Base-by-base conservation (phyloP, 108 stramenopile species). In the Heterococcus sp. region DNA sequence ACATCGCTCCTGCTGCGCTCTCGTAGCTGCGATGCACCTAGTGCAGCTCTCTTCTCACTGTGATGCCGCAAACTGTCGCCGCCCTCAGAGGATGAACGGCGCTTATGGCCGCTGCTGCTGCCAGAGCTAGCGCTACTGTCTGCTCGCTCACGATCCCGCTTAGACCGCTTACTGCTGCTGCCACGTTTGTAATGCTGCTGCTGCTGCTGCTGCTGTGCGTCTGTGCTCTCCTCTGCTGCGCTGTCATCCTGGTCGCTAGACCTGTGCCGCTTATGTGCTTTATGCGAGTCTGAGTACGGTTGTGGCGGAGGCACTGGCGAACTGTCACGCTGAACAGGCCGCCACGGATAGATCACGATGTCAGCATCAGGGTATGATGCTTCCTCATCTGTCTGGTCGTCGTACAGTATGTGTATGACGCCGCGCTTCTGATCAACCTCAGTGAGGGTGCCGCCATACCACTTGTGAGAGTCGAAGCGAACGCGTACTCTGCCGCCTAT, bases 321-420 rank as follows among this genome's bases (percentile, higher is more conserved):
- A 32, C 67, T 4, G 30, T 69, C 70, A 35, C 36, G 33, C 34
- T 28, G 36, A n/a, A 64, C 37, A 5, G 66, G 77, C 11, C 38
- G 69, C 77, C 77, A 78, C 33, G 77, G 77, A 64, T 78, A 78
- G 31, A 78, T 71, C 30, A 80, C 78, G 35, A 80, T 72, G 71
- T 80, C 78, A 31, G 37, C 70, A 58, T 80, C 78, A 32, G 78
- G 78, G 21, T 71, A 64, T 26, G 38, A 36, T 30, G 78, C 46
- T 21, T 34, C 36, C 64, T 80, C 78, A n/a, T 72, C 32, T 27
- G 78, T 80, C 72, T 72, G 72, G 29, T 80, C 78, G 65, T 80
- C 78, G 71, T 80, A 80, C 27, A 64, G 35, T 32, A 80, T 80
- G 71, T 35, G 71, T 32, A 80, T 78, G 68, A 71, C 66, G 21